Conservation (phyloP, 2,329 filamentous ascomycete genomes). For the Fusarium liriodendri region DNA sequence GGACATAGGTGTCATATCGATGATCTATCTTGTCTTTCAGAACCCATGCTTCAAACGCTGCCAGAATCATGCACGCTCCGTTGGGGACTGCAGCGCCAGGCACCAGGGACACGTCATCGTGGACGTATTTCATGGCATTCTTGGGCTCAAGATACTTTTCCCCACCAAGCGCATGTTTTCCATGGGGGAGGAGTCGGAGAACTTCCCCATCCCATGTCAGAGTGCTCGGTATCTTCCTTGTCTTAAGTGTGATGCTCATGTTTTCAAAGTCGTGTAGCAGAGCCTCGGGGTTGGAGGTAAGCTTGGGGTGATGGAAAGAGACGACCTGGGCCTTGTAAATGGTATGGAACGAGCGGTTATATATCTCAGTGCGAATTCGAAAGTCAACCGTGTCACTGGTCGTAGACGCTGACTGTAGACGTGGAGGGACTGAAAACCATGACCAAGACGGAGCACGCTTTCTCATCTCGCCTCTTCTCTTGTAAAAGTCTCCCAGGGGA, state of each 20-base stretch:
- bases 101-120: background rate
- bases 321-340: background rate
- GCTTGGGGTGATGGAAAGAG: background rate
- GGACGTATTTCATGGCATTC: slow-evolving; percentile 10
- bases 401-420: background rate
- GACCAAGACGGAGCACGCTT: slow-evolving; percentile 8
- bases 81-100: background rate
- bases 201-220: slow-evolving; percentile 11
- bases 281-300: background rate
- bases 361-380: slow-evolving; percentile 1
- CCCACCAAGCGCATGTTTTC: background rate
- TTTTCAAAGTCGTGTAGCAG: slow-evolving; percentile 1
- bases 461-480: background rate
- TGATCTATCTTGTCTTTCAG: background rate
- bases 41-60: background rate
- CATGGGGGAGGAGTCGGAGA: slow-evolving; percentile 7
- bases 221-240: slow-evolving; percentile 2
- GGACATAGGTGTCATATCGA: background rate
- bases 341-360: background rate
- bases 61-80: slow-evolving; percentile 8
- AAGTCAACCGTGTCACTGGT: slow-evolving; percentile 7
- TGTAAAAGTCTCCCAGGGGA: background rate
- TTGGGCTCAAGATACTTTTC: background rate
- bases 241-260: slow-evolving; percentile 7
- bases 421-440: slow-evolving; percentile 13